Evolutionary conservation across 768 basidiomycete species (phyloP), one percentile per base, ranked within the genome.

Genomic region (Tulasnella sp.): DNA sequence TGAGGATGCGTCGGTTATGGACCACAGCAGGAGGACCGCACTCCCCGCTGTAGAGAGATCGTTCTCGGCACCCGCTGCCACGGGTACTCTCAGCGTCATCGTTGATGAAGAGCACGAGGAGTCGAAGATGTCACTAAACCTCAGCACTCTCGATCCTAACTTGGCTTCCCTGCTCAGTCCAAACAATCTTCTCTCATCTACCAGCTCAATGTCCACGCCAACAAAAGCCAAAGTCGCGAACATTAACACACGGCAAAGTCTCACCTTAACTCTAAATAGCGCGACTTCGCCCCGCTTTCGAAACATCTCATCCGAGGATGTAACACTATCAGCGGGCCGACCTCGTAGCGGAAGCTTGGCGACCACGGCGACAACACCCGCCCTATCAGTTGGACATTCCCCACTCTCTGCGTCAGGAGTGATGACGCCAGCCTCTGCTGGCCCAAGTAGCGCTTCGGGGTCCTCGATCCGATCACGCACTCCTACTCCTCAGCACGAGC

Each of bases 141-240:
- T 72, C 22, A 36, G 62, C 16, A 26, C 16, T 14, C 35, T 72
- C 29, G 71, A 72, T 37, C 71, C 71, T 4, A 22, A 65, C 29
- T 29, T 72, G 6, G 71, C 71, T 32, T 37, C 39, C 2, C 40
- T 72, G 8, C 41, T 72, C 22, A 72, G 71, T 19, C 71, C 71
- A 5, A 72, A 72, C 34, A 70, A 70, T 34, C 42, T 70, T 11
- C 12, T 62, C 16, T 34, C 29, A 19, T 41, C 67, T 12, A 47
- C 42, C 11, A 37, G 7, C 17, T 70, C 69, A 17, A 35, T 12
- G 17, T 17, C 69, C 6, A 52, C 69, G 42, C 12, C n/a, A 17
- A 40, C 42, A 17, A 47, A 47, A 22, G 42, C 69, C 16, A 39
- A 22, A 42, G 9, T n/a, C 22, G 67, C 22, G 2, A 44, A 12